Evolutionary conservation across 139 green algal species (phyloP), one percentile per base, ranked within the genome.

Genomic region (Gonium pectorale): DNA sequence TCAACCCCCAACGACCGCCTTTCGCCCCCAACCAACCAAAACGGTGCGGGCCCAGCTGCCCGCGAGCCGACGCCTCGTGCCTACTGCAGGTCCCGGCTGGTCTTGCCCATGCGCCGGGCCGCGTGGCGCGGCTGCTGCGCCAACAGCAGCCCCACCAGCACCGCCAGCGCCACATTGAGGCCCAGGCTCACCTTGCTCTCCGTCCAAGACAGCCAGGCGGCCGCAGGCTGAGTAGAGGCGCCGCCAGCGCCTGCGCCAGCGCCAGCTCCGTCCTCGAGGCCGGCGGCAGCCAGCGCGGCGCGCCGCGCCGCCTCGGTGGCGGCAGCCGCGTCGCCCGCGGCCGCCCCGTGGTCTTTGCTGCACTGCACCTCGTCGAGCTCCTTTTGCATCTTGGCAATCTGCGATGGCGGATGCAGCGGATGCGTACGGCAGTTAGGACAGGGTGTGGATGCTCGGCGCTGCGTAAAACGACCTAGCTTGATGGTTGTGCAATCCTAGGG

Each of bases 71-170:
- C n/a, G n/a, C n/a, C n/a, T n/a, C n/a, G n/a, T n/a, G n/a, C n/a
- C n/a, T n/a, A 83, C 44, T 83, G 77, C 77, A 73, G 43, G 59
- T 83, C 77, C 21, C 62, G 19, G 62, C 77, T 83, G 77, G 31
- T 74, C 59, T 83, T 83, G 19, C 1, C 33, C 6, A n/a, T 2
- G 35, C 8, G 43, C 43, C 49, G 11, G 37, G 54, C 52, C 54
- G 35, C 54, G 35, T 27, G 41, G 43, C 43, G 27, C 59, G 24
- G 41, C 3, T 35, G 79, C 79, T 67, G 79, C 64, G 44, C 27
- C 40, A 77, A 29, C 79, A 78, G 27, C 37, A 77, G 64, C 64
- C 33, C 54, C 79, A 85, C 29, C 51, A 85, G 4, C 35, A 59
- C 63, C 21, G 79, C 79, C 79, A 85, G 29, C 2, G 64, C 79